Conservation (phyloP, 163 green algal genomes). For the Scenedesmus sp. region DNA sequence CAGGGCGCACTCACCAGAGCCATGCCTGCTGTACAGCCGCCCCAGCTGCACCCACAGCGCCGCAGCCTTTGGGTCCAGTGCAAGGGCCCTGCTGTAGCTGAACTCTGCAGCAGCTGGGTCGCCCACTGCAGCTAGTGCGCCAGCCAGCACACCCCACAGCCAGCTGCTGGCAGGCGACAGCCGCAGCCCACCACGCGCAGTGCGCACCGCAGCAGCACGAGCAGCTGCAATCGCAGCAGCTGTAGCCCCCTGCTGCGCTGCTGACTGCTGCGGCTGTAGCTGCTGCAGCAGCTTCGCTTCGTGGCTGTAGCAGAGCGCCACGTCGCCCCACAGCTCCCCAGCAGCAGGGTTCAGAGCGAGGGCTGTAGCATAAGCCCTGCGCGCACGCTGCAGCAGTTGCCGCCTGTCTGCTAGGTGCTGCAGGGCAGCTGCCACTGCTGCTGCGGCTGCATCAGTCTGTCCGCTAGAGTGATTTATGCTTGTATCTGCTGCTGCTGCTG, state of each 20-base stretch:
- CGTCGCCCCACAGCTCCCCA: conserved; percentile 64
- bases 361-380: conserved; percentile 62
- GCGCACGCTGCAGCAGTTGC: conserved; percentile 46
- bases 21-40: conserved; percentile 70
- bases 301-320: conserved; percentile 54
- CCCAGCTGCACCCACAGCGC: conserved; percentile 80
- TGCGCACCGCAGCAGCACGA: conserved; percentile 21
- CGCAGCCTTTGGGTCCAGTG: conserved; percentile 79
- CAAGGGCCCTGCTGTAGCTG: conserved; percentile 68
- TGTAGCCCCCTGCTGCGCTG: conserved; percentile 10
- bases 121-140: conserved; percentile 24
- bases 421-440: conserved; percentile 2
- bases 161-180: conserved; percentile 65
- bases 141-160: conserved; percentile 76
- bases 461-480: too few species aligned
- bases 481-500: neutral
- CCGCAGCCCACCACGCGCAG: conserved; percentile 66
- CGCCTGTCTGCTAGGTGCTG: conserved; percentile 52
- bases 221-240: neutral
- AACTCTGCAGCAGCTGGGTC: conserved; percentile 69
- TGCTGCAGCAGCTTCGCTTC: conserved; percentile 60
- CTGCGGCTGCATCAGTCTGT: neutral
- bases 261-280: conserved; percentile 12
- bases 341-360: conserved; percentile 62
- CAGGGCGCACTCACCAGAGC: conserved; percentile 22